phyloP scores from a whole-genome alignment of 208 protist genomes.

The Leishmania arabica region DNA sequence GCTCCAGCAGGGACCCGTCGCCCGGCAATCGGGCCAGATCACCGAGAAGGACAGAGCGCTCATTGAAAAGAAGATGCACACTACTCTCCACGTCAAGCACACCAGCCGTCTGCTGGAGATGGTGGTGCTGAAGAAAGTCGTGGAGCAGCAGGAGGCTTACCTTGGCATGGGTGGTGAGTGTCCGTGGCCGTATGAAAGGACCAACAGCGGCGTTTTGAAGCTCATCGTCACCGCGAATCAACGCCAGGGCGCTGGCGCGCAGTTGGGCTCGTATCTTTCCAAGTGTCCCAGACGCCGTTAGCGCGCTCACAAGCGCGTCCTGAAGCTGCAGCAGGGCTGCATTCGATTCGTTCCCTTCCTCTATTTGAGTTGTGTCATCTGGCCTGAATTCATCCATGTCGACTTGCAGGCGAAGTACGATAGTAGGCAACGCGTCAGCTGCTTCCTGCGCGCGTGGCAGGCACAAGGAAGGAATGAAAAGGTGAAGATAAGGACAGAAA shows the following conservation, averaged over 20 bases:
- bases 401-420: neutral
- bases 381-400: conserved; percentile 25
- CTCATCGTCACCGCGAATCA: conserved; percentile 65
- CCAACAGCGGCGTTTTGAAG: conserved; percentile 51
- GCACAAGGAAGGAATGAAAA: neutral
- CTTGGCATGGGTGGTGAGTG: conserved; percentile 30
- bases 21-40: conserved; percentile 40
- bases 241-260: conserved; percentile 58
- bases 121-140: conserved; percentile 69
- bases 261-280: conserved; percentile 81
- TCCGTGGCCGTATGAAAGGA: conserved; percentile 16
- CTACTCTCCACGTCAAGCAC: conserved; percentile 68
- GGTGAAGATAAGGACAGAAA: neutral
- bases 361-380: conserved; percentile 17
- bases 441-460: too few species aligned
- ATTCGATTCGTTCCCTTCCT: conserved; percentile 73
- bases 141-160: conserved; percentile 69
- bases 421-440: neutral
- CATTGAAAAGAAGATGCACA: conserved; percentile 35
- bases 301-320: conserved; percentile 67
- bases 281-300: conserved; percentile 57
- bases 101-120: conserved; percentile 51
- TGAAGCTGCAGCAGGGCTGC: conserved; percentile 71
- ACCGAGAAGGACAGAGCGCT: conserved; percentile 52
- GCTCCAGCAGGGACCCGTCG: conserved; percentile 39